Evolutionary conservation across 257 asterid genomes (phyloP), one percentile per base, ranked within the genome.

Genomic region (Haberlea rhodopensis): DNA sequence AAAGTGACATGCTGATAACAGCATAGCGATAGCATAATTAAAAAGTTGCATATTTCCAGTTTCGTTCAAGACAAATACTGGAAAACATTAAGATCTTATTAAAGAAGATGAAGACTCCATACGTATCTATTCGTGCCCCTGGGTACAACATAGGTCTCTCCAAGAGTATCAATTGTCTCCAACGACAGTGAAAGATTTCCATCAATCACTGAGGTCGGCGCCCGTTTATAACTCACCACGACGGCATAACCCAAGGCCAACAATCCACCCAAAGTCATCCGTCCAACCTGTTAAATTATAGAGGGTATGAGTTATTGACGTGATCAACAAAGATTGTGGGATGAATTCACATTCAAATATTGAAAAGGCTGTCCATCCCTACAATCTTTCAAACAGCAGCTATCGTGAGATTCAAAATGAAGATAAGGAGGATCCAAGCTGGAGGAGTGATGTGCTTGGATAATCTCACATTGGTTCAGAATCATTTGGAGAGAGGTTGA

Each of bases 181-280:
- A 86, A 63, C 8, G 99, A 94, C 72, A 81, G 82, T 59, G 95
- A 90, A 49, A 94, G 84, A 67, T 78, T 81, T 40, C 96, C 97
- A 72, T 86, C 81, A 21, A 66, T 29, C 60, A 85, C 79, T 16
- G 95, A 87, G 57, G 91, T 86, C 9, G 99, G 90, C 67, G 91
- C 94, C 63, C 99, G 84, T 79, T 92, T 92, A 79, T 92, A 92
- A 73, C 99, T 94, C 56, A 87, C 97, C 7, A 94, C 99, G 69
- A 94, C 97, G 53, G 76, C 81, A 67, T 94, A 94, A 55, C 97
- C 97, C 84, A 94, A 77, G 57, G 94, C 94, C 74, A 94, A 84
- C 71, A 94, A 84, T 58, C 99, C 99, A 43, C 99, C 99, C 69
- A 94, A 83, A 62, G 99, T 94, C 99, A 90, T 83, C 75, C 95